Conservation (phyloP, 139 green algal genomes). For the Tetradesmus lagerheimii region DNA sequence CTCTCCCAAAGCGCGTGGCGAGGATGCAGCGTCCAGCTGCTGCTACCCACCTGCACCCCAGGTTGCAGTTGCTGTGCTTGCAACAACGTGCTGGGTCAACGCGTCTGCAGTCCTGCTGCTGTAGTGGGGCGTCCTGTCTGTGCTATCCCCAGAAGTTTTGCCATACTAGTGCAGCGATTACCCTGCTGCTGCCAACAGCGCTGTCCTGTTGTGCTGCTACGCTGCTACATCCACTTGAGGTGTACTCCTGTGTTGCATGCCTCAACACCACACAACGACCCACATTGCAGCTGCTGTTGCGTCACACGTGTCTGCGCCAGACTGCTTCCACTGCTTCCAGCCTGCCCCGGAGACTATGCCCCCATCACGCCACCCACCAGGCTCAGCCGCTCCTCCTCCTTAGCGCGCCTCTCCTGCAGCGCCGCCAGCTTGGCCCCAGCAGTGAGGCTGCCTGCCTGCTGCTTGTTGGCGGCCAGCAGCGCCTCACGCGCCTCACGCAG, state of each 20-base stretch:
- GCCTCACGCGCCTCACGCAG: neutral
- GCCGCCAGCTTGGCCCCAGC: neutral
- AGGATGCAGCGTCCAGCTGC: too few species aligned
- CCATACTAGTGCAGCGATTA: too few species aligned
- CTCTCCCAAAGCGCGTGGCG: too few species aligned
- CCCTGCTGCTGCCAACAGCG: too few species aligned
- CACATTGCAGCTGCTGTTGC: neutral
- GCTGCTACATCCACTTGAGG: neutral
- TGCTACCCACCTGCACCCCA: too few species aligned
- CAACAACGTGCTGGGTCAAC: too few species aligned
- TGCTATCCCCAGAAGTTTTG: too few species aligned
- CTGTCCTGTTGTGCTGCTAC: neutral
- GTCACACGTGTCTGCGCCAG: neutral
- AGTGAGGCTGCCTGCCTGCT: conserved; percentile 15
- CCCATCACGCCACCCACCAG: neutral
- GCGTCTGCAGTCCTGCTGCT: too few species aligned
- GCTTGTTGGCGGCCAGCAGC: conserved; percentile 17
- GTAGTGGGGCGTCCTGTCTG: too few species aligned
- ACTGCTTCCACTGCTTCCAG: neutral
- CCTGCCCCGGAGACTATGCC: neutral
- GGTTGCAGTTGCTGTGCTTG: too few species aligned
- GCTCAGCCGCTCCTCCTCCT: neutral
- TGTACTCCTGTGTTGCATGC: neutral
- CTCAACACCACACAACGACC: too few species aligned
- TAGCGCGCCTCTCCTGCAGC: neutral